Conservation (phyloP, 805 yeast species). For the Yamadazyma sp. region DNA sequence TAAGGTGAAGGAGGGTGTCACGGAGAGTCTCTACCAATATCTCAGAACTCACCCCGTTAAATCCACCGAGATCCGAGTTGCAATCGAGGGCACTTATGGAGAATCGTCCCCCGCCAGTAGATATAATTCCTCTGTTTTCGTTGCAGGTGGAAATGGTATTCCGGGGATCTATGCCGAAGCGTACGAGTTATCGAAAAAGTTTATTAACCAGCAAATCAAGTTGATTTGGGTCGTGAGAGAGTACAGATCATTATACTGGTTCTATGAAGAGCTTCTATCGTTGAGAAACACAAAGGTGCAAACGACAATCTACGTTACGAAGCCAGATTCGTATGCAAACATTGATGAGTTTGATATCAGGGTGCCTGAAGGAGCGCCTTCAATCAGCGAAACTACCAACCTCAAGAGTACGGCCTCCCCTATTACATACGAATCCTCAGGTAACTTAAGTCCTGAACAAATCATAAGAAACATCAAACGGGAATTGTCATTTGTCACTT, state of each 20-base stretch:
- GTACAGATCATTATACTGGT: constrained; percentile 50
- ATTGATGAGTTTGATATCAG: constrained; percentile 16
- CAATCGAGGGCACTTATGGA: constrained; percentile 41
- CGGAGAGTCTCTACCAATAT: constrained; percentile 21
- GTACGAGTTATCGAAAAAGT: constrained; percentile 15
- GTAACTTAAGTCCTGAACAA: constrained; percentile 1
- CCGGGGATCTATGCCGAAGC: constrained; percentile 43
- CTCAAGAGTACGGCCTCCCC: constrained; percentile 1
- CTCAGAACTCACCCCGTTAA: constrained; percentile 21
- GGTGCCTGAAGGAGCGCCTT: constrained; percentile 7
- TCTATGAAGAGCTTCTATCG: constrained; percentile 40
- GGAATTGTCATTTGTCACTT: constrained; percentile 33
- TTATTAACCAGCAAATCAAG: constrained; percentile 24
- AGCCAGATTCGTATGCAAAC: constrained; percentile 35
- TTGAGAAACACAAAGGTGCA: constrained; percentile 27
- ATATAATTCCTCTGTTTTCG: constrained; percentile 30
- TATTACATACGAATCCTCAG: constrained; percentile 4
- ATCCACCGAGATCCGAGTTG: constrained; percentile 27
- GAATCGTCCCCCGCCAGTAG: constrained; percentile 31
- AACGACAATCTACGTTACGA: constrained; percentile 28
- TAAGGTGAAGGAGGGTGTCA: constrained; percentile 37
- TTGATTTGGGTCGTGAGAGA: constrained; percentile 67
- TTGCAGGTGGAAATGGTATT: constrained; percentile 44
- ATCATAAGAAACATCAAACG: constrained; percentile 16
- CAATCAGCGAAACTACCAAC: constrained; percentile 6